Percentiles rank a stretch among this genome's conserved stretches.
Conservation (phyloP, 2,329 filamentous ascomycete genomes). For the Cercospora sojina region DNA sequence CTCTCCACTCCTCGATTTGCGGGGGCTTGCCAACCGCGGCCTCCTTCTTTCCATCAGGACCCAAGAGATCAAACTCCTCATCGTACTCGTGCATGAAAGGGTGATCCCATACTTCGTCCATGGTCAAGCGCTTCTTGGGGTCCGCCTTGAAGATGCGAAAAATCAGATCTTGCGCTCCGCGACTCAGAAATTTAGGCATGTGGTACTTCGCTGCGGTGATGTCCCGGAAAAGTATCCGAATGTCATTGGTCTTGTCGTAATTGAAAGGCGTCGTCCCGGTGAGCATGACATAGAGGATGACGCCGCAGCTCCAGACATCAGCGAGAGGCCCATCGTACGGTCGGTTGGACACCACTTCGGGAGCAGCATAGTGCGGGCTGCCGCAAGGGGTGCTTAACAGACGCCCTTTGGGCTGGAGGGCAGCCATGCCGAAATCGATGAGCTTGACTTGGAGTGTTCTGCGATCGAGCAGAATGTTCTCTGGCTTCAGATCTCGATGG, state of each 20-base stretch:
- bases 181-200: slow-evolving; percentile 54
- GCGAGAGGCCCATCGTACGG: slow-evolving; percentile 81
- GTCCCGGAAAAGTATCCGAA: slow-evolving; percentile 63
- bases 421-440: slow-evolving; percentile 97
- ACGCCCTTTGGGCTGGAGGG: slow-evolving; percentile 76
- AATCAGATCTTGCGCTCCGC: slow-evolving; percentile 75
- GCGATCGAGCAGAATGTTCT: slow-evolving; percentile 86
- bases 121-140: slow-evolving; percentile 73
- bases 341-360: slow-evolving; percentile 76
- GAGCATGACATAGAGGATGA: slow-evolving; percentile 85
- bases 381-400: slow-evolving; percentile 87
- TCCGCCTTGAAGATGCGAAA: slow-evolving; percentile 74
- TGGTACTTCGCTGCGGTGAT: slow-evolving; percentile 51
- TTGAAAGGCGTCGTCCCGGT: slow-evolving; percentile 80
- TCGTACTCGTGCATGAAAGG: slow-evolving; percentile 83
- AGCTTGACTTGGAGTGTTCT: slow-evolving; percentile 76
- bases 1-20: slow-evolving; percentile 61
- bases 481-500: slow-evolving; percentile 92
- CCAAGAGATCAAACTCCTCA: slow-evolving; percentile 64
- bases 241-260: slow-evolving; percentile 60
- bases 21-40: slow-evolving; percentile 53
- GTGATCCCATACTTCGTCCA: slow-evolving; percentile 81
- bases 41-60: slow-evolving; percentile 53
- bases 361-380: slow-evolving; percentile 94
- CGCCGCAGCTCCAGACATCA: slow-evolving; percentile 92